Evolutionary conservation across 83 land plant genomes (phyloP).

Genomic region (Thuja plicata): DNA sequence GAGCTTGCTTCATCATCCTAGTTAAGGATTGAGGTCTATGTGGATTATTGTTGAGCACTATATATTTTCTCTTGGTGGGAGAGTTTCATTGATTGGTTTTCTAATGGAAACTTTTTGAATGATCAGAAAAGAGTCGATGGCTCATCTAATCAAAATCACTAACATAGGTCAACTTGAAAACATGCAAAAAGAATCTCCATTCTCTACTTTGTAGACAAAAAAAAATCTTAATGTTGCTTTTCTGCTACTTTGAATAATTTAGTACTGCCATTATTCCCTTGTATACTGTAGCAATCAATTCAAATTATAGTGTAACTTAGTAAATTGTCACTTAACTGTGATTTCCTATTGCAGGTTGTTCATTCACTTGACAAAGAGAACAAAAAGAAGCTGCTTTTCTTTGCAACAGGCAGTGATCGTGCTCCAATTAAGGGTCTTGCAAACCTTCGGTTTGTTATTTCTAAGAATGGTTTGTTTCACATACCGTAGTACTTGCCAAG

Average conservation of each 20-base stretch:
- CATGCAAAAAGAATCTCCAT: background rate
- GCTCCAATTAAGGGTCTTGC: slow-evolving; percentile 38
- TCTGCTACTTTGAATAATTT: background rate
- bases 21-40: background rate
- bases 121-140: background rate
- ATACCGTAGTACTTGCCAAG: background rate
- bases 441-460: slow-evolving; percentile 32
- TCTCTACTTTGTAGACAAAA: background rate
- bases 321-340: background rate
- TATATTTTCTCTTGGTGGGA: background rate
- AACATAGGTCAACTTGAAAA: background rate
- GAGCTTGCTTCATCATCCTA: background rate
- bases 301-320: background rate
- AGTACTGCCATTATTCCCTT: background rate
- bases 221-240: background rate
- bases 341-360: slow-evolving; percentile 19
- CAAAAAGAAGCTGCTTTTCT: slow-evolving; percentile 29
- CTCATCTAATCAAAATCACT: background rate
- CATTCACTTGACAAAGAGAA: slow-evolving; percentile 28
- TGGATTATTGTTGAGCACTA: background rate
- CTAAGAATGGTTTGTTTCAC: slow-evolving; percentile 23
- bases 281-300: background rate
- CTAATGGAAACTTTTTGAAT: background rate
- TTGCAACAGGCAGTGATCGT: slow-evolving; percentile 34
- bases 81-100: background rate